These are phyloP conservation scores for Rhododendron ovatum DNA, from an alignment of 148 eudicot species.

Conservation along the genomic window DNA sequence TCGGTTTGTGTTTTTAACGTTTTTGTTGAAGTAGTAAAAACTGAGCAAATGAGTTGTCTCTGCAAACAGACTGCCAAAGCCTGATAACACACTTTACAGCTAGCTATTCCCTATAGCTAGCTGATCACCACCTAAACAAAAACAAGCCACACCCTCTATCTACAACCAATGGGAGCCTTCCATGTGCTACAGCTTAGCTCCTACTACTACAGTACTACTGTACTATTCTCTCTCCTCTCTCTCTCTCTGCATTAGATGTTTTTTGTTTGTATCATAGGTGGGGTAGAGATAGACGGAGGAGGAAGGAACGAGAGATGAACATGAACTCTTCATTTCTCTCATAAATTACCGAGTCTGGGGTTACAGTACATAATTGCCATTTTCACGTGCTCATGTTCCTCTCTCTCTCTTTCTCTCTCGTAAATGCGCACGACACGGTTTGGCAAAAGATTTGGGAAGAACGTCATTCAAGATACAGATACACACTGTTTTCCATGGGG, in stretches of 20 bases:
- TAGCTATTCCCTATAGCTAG: not conserved
- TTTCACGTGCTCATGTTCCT: slow-evolving; percentile 7
- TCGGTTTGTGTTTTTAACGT: not conserved
- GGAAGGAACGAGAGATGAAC: not conserved
- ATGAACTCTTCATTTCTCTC: not conserved
- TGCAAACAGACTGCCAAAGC: not conserved
- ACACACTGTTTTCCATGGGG: no score
- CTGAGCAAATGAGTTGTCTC: not conserved
- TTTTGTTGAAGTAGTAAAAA: no score
- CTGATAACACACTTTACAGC: not conserved
- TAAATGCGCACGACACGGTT: not conserved
- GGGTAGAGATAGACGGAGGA: not conserved
- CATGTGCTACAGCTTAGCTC: not conserved
- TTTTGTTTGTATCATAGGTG: not conserved
- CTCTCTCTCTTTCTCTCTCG: not conserved
- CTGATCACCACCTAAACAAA: no score
- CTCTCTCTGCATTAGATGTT: not conserved
- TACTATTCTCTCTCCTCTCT: not conserved
- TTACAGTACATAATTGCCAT: not conserved
- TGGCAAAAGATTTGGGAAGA: not conserved
- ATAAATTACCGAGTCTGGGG: not conserved
- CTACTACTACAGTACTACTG: no score
- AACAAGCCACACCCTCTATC: not conserved
- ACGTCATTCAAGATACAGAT: not conserved
- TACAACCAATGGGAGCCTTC: not conserved